phyloP scores from a whole-genome alignment of 2,329 filamentous ascomycete genomes.

The Ploettnerulaceae sp. region DNA sequence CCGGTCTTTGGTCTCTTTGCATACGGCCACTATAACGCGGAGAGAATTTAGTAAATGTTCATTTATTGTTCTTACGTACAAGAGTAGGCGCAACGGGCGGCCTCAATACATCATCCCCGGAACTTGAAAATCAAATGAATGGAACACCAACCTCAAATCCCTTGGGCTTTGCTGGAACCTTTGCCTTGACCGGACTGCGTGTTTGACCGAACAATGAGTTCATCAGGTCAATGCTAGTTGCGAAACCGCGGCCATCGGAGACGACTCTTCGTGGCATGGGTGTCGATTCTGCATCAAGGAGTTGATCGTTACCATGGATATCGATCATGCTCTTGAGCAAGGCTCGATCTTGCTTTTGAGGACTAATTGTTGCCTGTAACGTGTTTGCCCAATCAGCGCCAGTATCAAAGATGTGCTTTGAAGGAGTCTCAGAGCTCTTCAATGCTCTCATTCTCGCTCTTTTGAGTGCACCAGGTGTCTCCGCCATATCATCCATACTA shows the following conservation, averaged over 20 bases:
- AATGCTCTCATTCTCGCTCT: constrained; percentile 59
- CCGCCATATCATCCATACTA: constrained; percentile 42
- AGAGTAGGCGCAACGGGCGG: constrained; percentile 32
- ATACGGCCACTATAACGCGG: constrained; percentile 75
- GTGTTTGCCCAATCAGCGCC: constrained; percentile 92
- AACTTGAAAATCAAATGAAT: constrained; percentile 31
- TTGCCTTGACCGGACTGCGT: constrained; percentile 52
- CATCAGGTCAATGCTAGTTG: constrained; percentile 92
- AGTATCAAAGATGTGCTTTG: constrained; percentile 52
- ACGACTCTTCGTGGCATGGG: constrained; percentile 34
- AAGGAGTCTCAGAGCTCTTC: constrained; percentile 54
- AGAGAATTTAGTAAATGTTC: constrained; percentile 44
- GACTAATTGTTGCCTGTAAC: constrained; percentile 88
- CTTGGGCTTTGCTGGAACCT: constrained; percentile 53
- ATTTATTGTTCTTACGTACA: constrained; percentile 33
- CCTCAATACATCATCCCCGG: constrained; percentile 24
- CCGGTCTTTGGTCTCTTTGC: constrained; percentile 70
- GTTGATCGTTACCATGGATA: constrained; percentile 26
- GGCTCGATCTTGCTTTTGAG: constrained; percentile 84
- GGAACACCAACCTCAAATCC: constrained; percentile 85
- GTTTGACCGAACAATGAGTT: constrained; percentile 82
- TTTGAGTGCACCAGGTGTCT: constrained; percentile 57
- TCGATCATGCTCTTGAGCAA: constrained; percentile 51
- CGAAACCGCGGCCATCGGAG: constrained; percentile 58
- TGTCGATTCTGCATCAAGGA: constrained; percentile 49